Conservation (phyloP, 1,284 basidiomycete genomes). For the Pseudozyma tsukubaensis region DNA sequence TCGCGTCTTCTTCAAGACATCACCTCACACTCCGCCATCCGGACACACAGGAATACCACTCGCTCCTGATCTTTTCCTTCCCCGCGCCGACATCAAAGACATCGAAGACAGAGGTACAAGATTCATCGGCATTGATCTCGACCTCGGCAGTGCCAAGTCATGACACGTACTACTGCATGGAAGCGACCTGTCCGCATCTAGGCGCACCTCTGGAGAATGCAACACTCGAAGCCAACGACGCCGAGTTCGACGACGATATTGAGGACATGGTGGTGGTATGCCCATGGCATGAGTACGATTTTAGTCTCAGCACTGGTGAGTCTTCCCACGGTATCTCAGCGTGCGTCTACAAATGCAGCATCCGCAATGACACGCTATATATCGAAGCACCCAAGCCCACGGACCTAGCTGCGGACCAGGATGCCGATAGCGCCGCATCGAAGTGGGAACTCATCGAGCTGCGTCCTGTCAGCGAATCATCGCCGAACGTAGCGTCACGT, state of each 20-base stretch:
- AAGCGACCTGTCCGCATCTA: conserved; percentile 84
- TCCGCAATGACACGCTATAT: conserved; percentile 70
- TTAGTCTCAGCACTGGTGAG: conserved; percentile 77
- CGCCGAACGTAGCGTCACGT: conserved; percentile 18
- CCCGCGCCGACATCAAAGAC: conserved; percentile 16
- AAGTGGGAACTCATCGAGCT: conserved; percentile 81
- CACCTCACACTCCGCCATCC: conserved; percentile 58
- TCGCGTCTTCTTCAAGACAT: conserved; percentile 54
- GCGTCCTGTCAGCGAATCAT: conserved; percentile 81
- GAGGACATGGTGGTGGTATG: conserved; percentile 71
- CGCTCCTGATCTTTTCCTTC: conserved; percentile 61
- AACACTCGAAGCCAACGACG: conserved; percentile 74
- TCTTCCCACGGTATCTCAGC: conserved; percentile 82
- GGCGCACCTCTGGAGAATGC: conserved; percentile 85
- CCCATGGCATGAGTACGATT: conserved; percentile 85
- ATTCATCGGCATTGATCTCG: not conserved
- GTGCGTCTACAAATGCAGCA: conserved; percentile 79
- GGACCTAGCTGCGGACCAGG: conserved; percentile 5
- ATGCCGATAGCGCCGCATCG: conserved; percentile 3
- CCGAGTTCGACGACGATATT: conserved; percentile 70
- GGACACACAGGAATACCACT: conserved; percentile 54
- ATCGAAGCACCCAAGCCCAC: conserved; percentile 49
- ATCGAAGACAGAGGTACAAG: not conserved
- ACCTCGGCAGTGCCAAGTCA: conserved; percentile 12
- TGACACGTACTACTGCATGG: conserved; percentile 77